A percentile compares a stretch with the other conserved stretches of the same genome.
Conservation (phyloP, 306 rosid species). For the Pueraria montana region DNA sequence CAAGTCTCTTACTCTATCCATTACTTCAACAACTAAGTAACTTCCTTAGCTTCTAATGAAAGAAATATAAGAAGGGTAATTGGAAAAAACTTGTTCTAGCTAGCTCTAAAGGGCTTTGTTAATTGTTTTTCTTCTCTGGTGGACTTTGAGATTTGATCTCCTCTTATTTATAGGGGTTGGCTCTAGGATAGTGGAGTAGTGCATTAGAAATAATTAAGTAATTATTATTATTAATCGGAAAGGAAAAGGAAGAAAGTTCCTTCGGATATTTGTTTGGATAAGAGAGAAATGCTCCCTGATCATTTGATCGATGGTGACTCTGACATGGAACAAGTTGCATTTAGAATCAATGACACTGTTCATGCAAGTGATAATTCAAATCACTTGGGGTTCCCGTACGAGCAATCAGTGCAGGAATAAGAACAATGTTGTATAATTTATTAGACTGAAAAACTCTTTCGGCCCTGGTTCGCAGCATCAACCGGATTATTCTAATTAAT, state of each 20-base stretch:
- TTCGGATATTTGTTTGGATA: conserved; percentile 91
- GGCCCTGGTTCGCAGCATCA: conserved; percentile 66
- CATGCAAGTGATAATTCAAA: conserved; percentile 48
- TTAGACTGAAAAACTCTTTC: conserved; percentile 52
- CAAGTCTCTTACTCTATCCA: conserved; percentile 88
- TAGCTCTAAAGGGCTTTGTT: conserved; percentile 52
- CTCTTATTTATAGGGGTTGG: conserved; percentile 80
- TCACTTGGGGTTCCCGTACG: conserved; percentile 49
- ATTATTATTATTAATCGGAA: conserved; percentile 27
- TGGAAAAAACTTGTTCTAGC: conserved; percentile 33
- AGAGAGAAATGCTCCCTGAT: conserved; percentile 72
- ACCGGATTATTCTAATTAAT: conserved; percentile 41
- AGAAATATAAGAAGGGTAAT: not conserved
- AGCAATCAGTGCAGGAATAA: conserved; percentile 61
- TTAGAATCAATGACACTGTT: conserved; percentile 61
- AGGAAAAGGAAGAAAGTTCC: conserved; percentile 49
- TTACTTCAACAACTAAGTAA: conserved; percentile 31
- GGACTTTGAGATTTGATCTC: conserved; percentile 58
- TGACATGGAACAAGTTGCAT: conserved; percentile 67
- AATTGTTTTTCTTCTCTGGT: conserved; percentile 51
- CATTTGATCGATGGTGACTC: conserved; percentile 75
- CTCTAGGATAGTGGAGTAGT: conserved; percentile 46
- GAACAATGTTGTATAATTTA: conserved; percentile 51
- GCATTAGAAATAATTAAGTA: conserved; percentile 45
- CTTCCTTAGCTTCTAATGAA: not conserved